Conservation (phyloP, 164 flowering plant genomes). For the Magnolia changhungtana region DNA sequence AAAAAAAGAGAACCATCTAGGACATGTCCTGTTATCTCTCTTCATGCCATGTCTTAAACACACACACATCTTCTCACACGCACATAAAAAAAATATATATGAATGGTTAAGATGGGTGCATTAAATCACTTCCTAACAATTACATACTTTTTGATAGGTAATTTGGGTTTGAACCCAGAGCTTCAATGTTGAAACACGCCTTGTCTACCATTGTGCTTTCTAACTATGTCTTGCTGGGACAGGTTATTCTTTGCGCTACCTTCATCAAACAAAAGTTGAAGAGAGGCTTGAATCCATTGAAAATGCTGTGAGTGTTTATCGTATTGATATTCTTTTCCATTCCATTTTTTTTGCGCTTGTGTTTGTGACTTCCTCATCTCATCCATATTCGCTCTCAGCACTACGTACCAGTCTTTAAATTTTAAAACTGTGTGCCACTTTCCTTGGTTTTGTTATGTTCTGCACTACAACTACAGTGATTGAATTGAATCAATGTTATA, state of each 20-base stretch:
- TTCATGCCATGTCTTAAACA: background rate
- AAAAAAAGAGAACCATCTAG: background rate
- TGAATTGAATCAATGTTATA: too few relatives aligned
- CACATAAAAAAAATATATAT: too few relatives aligned
- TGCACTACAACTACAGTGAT: too few relatives aligned
- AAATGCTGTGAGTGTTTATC: conserved; percentile 54
- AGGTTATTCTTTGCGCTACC: conserved; percentile 78
- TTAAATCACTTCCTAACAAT: too few relatives aligned
- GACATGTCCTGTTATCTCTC: background rate
- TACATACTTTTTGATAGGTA: too few relatives aligned
- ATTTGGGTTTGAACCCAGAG: too few relatives aligned
- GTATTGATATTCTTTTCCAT: background rate
- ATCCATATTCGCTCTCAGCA: background rate
- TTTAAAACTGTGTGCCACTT: background rate
- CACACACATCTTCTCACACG: background rate
- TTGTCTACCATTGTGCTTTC: background rate
- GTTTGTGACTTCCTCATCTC: background rate
- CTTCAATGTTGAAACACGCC: background rate
- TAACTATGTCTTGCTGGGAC: conserved; percentile 19
- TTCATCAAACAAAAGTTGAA: conserved; percentile 68
- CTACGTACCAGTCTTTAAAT: background rate
- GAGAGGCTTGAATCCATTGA: conserved; percentile 81
- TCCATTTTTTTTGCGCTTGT: background rate
- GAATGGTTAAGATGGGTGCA: background rate
- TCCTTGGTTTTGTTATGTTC: too few relatives aligned